Evolutionary conservation across 1,284 basidiomycete genomes (phyloP).

Genomic region (Pseudozyma sp.): DNA sequence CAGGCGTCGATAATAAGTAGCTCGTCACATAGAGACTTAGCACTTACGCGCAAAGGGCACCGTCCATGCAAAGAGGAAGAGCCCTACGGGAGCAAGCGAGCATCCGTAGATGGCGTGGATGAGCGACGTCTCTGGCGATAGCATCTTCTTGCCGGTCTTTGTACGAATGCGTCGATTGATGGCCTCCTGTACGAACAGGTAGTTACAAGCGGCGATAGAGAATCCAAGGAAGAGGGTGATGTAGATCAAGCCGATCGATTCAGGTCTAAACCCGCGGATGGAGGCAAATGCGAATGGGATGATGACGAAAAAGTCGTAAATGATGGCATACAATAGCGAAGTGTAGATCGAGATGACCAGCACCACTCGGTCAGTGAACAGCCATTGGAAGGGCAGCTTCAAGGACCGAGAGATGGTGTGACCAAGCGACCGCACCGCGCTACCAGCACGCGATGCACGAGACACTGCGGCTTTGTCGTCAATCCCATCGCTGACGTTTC

Average conservation of each 20-base stretch:
- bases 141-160: conserved; percentile 21
- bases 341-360: conserved; percentile 47
- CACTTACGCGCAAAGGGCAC: conserved; percentile 31
- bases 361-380: conserved; percentile 38
- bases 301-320: conserved; percentile 52
- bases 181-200: conserved; percentile 27
- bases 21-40: too few relatives aligned
- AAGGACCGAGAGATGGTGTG: conserved; percentile 9
- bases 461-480: neutral
- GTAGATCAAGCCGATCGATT: conserved; percentile 41
- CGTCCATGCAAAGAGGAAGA: conserved; percentile 42
- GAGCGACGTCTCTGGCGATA: conserved; percentile 34
- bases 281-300: conserved; percentile 40
- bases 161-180: conserved; percentile 28
- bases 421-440: conserved; percentile 10
- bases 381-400: conserved; percentile 42
- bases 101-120: conserved; percentile 43
- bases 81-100: conserved; percentile 27
- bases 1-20: too few relatives aligned
- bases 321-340: conserved; percentile 44
- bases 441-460: neutral
- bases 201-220: conserved; percentile 23
- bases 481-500: neutral
- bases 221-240: conserved; percentile 45
- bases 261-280: conserved; percentile 40